Evolutionary conservation across 257 asterid species (phyloP), one percentile per base, ranked within the genome.

Genomic region (Rhazya stricta): DNA sequence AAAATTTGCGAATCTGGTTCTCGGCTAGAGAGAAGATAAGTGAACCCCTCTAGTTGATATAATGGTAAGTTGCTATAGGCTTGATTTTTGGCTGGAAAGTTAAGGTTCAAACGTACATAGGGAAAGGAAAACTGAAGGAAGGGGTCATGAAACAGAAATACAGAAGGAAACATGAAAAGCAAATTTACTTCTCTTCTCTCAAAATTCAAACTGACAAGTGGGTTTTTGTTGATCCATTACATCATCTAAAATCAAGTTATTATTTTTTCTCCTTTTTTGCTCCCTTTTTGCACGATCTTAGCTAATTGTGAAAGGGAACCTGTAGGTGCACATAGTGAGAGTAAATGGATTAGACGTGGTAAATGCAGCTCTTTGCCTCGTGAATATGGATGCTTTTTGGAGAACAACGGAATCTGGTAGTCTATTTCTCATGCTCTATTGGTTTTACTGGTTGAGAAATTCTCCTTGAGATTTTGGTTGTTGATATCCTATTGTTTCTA

Each of bases 311-410:
- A 48, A 32, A 70, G 76, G 69, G 62, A 71, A 73, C 71, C 74
- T 77, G 43, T 72, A 94, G 98, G 99, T 94, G 71, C 89, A 84
- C 85, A 91, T 92, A 71, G 98, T 88, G 77, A 83, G 98, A 88
- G 96, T 88, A 39, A 78, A 88, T 74, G 80, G 72, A 34, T 67
- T 80, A 13, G 96, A 87, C 15, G 92, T 83, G 13, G 81, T 94
- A 23, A 74, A 65, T 76, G 99, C 96, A 23, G 97, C 98, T 25
- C 88, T 82, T 78, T 80, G 89, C 80, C 97, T 94, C 77, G 68
- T 92, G 96, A 60, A 82, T 53, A 56, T 91, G 79, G 80, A 81
- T 75, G 84, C 85, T 79, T 77, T 74, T 60, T 37, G 74, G 25
- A 79, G 79, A 78, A 80, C 86, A 72, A 51, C 78, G 1, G 79